phyloP scores from a whole-genome alignment of 768 basidiomycete species.

The Lactarius quietus region DNA sequence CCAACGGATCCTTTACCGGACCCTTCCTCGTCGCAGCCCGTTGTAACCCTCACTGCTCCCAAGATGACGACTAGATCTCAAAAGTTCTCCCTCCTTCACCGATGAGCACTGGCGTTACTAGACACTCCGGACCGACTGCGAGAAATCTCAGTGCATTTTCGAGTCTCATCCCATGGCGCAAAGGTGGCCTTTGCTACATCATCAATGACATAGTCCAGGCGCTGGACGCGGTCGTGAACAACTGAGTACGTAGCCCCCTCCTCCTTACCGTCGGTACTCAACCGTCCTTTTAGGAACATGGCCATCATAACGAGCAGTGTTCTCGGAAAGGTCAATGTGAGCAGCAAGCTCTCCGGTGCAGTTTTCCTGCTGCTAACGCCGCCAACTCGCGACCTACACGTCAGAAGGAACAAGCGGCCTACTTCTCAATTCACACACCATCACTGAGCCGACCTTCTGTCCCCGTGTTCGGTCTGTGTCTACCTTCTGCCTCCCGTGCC shows the following conservation, averaged over 20 bases:
- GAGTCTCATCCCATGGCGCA: too few species aligned
- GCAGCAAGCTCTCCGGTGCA: constrained; percentile 71
- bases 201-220: constrained; percentile 82
- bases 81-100: constrained; percentile 34
- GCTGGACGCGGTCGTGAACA: constrained; percentile 68
- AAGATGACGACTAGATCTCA: too few species aligned
- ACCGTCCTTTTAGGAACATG: constrained; percentile 51
- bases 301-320: constrained; percentile 61
- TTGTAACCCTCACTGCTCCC: too few species aligned
- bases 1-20: too few species aligned
- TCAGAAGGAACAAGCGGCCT: constrained; percentile 82
- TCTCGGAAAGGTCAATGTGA: constrained; percentile 72
- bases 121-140: too few species aligned
- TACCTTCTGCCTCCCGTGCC: too few species aligned
- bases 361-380: not conserved
- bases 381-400: not conserved
- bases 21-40: too few species aligned
- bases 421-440: constrained; percentile 46
- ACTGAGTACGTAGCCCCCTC: constrained; percentile 26
- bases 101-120: constrained; percentile 42
- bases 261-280: too few species aligned
- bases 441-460: constrained; percentile 2
- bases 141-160: too few species aligned
- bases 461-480: constrained; percentile 77
- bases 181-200: constrained; percentile 37